Evolutionary conservation across 2,329 filamentous ascomycete genomes (phyloP), one percentile per base, ranked within the genome.

Genomic region (Periglandula ipomoeae): DNA sequence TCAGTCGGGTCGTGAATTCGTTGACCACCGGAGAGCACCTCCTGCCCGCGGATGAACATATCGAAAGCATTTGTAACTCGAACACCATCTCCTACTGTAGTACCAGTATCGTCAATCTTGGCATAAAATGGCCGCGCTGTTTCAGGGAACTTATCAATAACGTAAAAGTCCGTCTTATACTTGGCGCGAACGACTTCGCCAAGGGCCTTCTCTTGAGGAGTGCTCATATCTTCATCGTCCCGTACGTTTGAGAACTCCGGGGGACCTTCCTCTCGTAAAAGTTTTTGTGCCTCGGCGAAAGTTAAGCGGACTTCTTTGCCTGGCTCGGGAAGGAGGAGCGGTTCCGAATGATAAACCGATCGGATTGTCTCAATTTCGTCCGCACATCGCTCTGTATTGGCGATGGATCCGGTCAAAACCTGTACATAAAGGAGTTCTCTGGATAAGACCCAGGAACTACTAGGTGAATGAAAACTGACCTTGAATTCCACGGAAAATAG

Each of bases 141-240:
- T 20, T 93, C 82, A 40, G 93, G 93, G 76, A 95, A 98, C 70
- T 97, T 93, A 74, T 97, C 91, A 53, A 98, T 79, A 20, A 94
- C 84, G 72, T 95, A 97, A 72, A 97, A 97, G 71, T 98, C 93
- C 52, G 89, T 93, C 64, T 85, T 80, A 76, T 85, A 95, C 71
- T 95, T 96, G 59, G 87, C 78, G 50, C 87, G 84, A 56, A 97
- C 81, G 43, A 97, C 76, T 23, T 82, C 83, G 50, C 93, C 93
- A 8, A 97, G 82, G n/a, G 85, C 87, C 70, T 90, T 90, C 66
- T 93, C 87, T 62, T 91, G 84, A 0, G 87, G 82, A 0, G 87
- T 93, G 61, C 71, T 79, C 73, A 91, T 82, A 60, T 93, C 87
- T 62, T 91, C 87, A 53, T 85, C 81, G 62, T 91, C 86, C 32